Percentiles rank a stretch among this genome's conserved stretches.
Evolutionary conservation across 768 basidiomycete species (phyloP).

Genomic region (Amanita brunnescens): DNA sequence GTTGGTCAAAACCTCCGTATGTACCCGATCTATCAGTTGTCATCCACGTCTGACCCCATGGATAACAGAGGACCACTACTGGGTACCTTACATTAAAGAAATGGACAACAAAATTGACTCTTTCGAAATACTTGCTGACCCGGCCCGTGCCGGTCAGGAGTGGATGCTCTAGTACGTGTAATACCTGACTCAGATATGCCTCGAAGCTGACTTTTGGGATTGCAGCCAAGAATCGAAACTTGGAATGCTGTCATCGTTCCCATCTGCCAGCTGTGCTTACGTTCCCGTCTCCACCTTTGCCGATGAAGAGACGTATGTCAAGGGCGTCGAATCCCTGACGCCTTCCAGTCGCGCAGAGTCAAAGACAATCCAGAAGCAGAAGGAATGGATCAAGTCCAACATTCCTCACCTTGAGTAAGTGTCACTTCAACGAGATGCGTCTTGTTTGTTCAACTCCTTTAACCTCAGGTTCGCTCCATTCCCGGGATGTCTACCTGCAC

Average conservation of each 20-base stretch:
- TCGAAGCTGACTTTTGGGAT: not conserved
- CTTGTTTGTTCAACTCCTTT: not conserved
- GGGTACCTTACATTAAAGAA: constrained; percentile 1
- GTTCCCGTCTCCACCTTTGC: not conserved
- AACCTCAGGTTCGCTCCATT: not conserved
- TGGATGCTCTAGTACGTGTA: constrained; percentile 3
- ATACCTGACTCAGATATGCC: not conserved
- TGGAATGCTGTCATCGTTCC: constrained; percentile 2
- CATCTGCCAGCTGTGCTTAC: not conserved
- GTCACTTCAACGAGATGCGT: not conserved
- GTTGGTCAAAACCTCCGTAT: constrained; percentile 41
- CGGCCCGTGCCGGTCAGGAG: constrained; percentile 3
- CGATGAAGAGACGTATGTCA: not conserved
- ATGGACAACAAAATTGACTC: constrained; percentile 4
- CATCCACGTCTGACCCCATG: not conserved
- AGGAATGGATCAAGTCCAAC: constrained; percentile 3
- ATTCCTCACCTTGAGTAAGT: constrained; percentile 4
- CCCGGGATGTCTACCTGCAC: constrained; percentile 1
- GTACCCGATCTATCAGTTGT: constrained; percentile 25
- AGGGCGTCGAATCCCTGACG: not conserved
- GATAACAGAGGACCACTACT: constrained; percentile 4
- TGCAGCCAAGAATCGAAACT: constrained; percentile 2
- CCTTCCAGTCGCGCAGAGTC: not conserved
- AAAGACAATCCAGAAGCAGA: constrained; percentile 2
- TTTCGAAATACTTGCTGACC: not conserved